Evolutionary conservation across 2,329 filamentous ascomycete species (phyloP), one percentile per base, ranked within the genome.

Genomic region (Lomentospora prolificans): DNA sequence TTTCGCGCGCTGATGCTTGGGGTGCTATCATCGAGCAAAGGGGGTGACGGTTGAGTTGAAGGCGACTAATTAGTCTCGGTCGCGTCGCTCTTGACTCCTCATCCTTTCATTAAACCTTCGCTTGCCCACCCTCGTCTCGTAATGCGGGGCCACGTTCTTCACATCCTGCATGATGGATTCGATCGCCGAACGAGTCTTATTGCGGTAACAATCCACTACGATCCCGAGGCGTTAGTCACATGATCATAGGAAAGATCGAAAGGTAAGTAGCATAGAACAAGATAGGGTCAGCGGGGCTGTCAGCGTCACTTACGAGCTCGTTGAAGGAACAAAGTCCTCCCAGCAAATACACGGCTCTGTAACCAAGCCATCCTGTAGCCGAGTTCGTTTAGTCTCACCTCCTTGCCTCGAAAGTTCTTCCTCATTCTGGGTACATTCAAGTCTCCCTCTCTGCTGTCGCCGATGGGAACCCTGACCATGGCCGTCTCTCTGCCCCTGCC

Each of bases 311-410:
- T 75, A 96, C 91, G 75, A 63, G 91, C 91, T 76, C 90, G 85
- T 70, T 96, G 92, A 64, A 96, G 75, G 69, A 96, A 96, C 51
- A 96, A 77, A 41, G 86, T 90, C 62, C 90, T 81, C 10, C 87
- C 88, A 1, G 90, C 86, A 74, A 97, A 96, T 9, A 92, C 89
- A 64, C 92, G 80, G 68, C 90, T 94, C 73, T 97, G 92, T 55
- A 91, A 85, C 92, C 94, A 99, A 51, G 89, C 91, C 88, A 99
- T 95, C 50, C 92, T 84, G 69, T 95, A 95, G 2, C 90, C 92
- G 50, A 97, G 74, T 66, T 97, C 91, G 66, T 97, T 97, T 59
- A 97, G 74, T 51, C 89, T 82, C n/a, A 94, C 84, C 67, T 97
- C 92, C 72, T 89, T 94, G 52, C 78, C 81, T 52, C 90, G 82